Percentiles rank a stretch among this genome's conserved stretches.
Conservation (phyloP, 2,329 filamentous ascomycete species). For the Anisogramma anomala region DNA sequence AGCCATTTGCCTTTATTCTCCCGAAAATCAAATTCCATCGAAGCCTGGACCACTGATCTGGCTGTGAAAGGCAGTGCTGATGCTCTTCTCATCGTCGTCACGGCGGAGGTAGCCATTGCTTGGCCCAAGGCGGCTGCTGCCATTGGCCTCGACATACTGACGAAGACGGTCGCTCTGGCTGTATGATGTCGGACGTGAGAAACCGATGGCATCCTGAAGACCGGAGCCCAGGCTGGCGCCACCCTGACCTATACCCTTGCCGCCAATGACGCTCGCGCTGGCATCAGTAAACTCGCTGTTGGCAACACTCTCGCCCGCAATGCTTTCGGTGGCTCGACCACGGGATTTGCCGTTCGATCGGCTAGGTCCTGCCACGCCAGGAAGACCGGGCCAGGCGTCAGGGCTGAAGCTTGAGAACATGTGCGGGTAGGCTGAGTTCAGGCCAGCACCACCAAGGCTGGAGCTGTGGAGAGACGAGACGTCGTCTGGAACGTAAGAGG, state of each 20-base stretch:
- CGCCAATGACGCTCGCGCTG: conserved; percentile 64
- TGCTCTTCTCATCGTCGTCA: conserved; percentile 91
- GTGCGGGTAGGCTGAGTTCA: conserved; percentile 72
- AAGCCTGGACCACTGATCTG: conserved; percentile 60
- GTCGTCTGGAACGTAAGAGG: conserved; percentile 94
- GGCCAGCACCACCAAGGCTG: conserved; percentile 72
- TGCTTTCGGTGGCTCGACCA: conserved; percentile 58
- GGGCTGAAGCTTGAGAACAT: conserved; percentile 90
- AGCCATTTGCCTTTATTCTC: conserved; percentile 14
- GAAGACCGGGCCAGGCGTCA: conserved; percentile 78
- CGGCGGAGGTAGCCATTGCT: conserved; percentile 58
- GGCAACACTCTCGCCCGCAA: conserved; percentile 85
- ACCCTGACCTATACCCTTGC: conserved; percentile 66
- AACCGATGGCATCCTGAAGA: conserved; percentile 64
- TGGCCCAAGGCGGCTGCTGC: conserved; percentile 53
- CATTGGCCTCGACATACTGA: conserved; percentile 72
- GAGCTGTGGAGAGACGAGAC: conserved; percentile 93
- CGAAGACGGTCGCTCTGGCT: conserved; percentile 86
- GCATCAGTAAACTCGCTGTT: conserved; percentile 84
- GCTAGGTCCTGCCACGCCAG: conserved; percentile 47
- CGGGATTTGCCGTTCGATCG: conserved; percentile 56
- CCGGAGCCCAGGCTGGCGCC: conserved; percentile 77
- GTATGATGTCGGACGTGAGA: conserved; percentile 44
- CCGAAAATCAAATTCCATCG: conserved; percentile 28
- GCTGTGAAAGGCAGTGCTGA: conserved; percentile 93